Base-by-base conservation (phyloP, 1,284 basidiomycete genomes). In the Ustilago bromivora region DNA sequence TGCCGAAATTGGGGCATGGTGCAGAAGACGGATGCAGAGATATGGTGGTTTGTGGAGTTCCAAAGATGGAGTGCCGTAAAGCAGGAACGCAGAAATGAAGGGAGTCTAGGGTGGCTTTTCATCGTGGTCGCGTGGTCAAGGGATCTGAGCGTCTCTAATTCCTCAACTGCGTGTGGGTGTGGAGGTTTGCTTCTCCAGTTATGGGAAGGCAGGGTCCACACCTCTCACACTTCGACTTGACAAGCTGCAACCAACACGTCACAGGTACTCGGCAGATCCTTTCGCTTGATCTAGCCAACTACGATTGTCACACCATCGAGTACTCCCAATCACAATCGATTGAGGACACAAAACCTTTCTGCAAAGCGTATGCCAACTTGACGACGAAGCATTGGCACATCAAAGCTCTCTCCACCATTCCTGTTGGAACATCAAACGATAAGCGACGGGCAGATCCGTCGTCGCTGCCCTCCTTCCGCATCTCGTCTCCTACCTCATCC, bases 401-500 rank as follows among this genome's bases (percentile, higher is more conserved):
- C 49, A 28, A 28, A 12, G 31, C 49, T 31, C 49, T 19, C 40
- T 3, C 36, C 66, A 68, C 36, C 19, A 73, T 73, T 68, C 34
- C 71, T 34, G 41, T 55, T 17, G 46, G 53, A 38, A 57, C 61
- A 32, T 56, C 49, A 10, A 64, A 34, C 32, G 58, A 43, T 41
- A 61, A 63, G 55, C 53, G 61, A 31, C 72, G 67, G 43, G 67
- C 53, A 34, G 65, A 58, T 57, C 43, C 54, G 55, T 67, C 61
- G 38, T 41, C 63, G 19, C 57, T 76, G 43, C 72, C 73, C 4
- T 66, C 66, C 35, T 77, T 77, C 32, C 66, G 65, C 41, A 70
- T 77, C 63, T 61, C 60, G 13, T 73, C 75, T 6, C 61, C 75
- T 7, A 49, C 58, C 6, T 61, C 65, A 3, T 73, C 70, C 5